Conservation (phyloP, 148 eudicot genomes). For the Persicaria tinctoria region DNA sequence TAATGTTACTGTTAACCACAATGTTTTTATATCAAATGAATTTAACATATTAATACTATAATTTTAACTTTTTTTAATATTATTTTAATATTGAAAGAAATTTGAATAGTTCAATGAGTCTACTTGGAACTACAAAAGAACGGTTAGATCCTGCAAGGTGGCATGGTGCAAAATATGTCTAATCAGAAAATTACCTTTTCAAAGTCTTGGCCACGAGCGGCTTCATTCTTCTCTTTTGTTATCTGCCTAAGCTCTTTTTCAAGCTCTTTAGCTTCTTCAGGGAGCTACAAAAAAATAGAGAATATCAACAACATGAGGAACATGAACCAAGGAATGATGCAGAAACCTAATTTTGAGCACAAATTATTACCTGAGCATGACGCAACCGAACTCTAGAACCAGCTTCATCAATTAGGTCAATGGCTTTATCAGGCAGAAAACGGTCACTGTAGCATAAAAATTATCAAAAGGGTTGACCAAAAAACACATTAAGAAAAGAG, state of each 20-base stretch:
- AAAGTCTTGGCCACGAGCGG: slow-evolving; percentile 59
- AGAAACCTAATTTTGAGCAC: too few species aligned
- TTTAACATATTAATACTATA: too few species aligned
- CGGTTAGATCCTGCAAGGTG: background rate
- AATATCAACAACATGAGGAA: too few species aligned
- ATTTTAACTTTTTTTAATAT: too few species aligned
- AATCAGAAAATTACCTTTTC: slow-evolving; percentile 35
- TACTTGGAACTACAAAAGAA: too few species aligned
- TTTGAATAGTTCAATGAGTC: background rate
- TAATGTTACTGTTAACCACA: too few species aligned
- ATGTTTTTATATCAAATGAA: too few species aligned
- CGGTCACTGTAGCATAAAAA: slow-evolving; percentile 16
- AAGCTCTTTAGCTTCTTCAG: slow-evolving; percentile 67
- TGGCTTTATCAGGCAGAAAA: slow-evolving; percentile 23
- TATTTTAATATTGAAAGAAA: background rate
- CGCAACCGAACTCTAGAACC: slow-evolving; percentile 14
- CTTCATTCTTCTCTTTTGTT: slow-evolving; percentile 59
- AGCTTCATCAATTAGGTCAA: slow-evolving; percentile 27
- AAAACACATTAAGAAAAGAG: background rate
- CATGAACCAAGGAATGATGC: too few species aligned
- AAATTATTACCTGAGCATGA: slow-evolving; percentile 23
- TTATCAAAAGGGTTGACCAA: background rate
- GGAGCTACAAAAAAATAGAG: slow-evolving; percentile 33
- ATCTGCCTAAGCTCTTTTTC: slow-evolving; percentile 63
- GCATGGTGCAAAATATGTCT: background rate